These are phyloP conservation scores for Orbilia quercus DNA, from an alignment of 2,329 filamentous ascomycete species.

Conservation along the genomic window DNA sequence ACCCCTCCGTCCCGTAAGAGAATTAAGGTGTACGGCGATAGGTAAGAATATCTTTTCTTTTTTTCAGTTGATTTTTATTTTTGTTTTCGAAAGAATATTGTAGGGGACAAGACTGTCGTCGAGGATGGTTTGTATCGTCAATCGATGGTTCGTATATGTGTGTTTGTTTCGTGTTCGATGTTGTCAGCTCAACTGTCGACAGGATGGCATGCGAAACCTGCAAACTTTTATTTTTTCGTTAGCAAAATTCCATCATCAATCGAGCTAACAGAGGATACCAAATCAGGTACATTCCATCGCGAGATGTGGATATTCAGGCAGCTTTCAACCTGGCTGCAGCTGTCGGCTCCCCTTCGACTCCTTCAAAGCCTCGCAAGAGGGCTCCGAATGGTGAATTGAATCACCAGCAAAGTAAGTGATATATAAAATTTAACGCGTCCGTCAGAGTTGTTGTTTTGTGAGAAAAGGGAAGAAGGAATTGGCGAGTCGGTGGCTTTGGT, in stretches of 20 bases:
- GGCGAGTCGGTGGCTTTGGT: conserved; percentile 18
- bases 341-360: conserved; percentile 90
- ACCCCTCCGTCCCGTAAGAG: conserved; percentile 56
- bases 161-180: neutral
- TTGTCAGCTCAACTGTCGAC: neutral
- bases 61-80: too few relatives aligned
- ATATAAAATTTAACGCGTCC: conserved; percentile 11
- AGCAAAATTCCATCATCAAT: conserved; percentile 7
- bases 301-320: conserved; percentile 90
- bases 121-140: neutral
- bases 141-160: neutral
- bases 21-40: conserved; percentile 56
- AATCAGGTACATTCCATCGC: conserved; percentile 89
- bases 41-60: conserved; percentile 32
- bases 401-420: conserved; percentile 83
- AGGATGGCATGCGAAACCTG: neutral
- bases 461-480: neutral
- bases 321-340: conserved; percentile 93
- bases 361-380: conserved; percentile 84
- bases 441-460: conserved; percentile 3
- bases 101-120: too few relatives aligned
- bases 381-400: conserved; percentile 89
- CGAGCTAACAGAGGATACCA: conserved; percentile 16
- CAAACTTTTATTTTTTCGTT: conserved; percentile 4
- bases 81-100: conserved; percentile 10